A percentile compares a stretch with the other conserved stretches of the same genome.
These are phyloP conservation scores for Zygoascus hellenicus DNA, from an alignment of 1,139 yeast genomes.

Conservation along the genomic window DNA sequence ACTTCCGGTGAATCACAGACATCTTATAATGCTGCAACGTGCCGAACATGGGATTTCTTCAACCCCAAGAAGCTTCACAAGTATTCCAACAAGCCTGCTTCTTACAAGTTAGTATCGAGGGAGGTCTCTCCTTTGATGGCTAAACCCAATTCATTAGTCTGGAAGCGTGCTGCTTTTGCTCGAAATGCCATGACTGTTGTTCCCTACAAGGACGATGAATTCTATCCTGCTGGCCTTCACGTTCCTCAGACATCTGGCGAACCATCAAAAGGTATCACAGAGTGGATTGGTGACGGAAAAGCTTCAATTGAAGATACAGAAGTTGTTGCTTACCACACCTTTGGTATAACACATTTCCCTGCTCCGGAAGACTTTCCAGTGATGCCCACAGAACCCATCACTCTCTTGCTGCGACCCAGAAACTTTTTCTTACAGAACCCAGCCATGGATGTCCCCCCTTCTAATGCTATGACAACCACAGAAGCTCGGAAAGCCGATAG, in stretches of 20 bases:
- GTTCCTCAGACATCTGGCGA: conserved; percentile 61
- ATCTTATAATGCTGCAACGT: conserved; percentile 52
- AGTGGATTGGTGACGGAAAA: conserved; percentile 37
- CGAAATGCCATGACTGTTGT: conserved; percentile 61
- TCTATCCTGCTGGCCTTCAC: conserved; percentile 63
- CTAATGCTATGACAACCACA: conserved; percentile 57
- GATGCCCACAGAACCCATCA: conserved; percentile 81
- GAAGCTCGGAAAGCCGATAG: conserved; percentile 42
- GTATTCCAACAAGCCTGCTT: conserved; percentile 67
- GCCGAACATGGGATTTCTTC: conserved; percentile 74
- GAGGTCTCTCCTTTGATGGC: conserved; percentile 71
- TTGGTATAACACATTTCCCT: conserved; percentile 81
- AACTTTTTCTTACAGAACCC: conserved; percentile 75
- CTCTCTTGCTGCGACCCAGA: conserved; percentile 69
- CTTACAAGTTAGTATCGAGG: conserved; percentile 72
- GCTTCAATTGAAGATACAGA: conserved; percentile 45
- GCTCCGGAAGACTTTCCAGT: conserved; percentile 87
- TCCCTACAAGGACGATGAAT: conserved; percentile 55
- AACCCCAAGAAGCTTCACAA: conserved; percentile 63
- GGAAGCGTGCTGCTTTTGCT: conserved; percentile 82
- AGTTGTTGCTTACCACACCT: conserved; percentile 68
- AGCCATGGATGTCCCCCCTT: conserved; percentile 64
- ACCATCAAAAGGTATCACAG: conserved; percentile 54
- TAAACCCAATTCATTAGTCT: conserved; percentile 65
- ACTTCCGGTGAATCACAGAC: conserved; percentile 65